Percentiles rank a stretch among this genome's conserved stretches.
Evolutionary conservation across 1,284 basidiomycete species (phyloP).

Genomic region (Papiliotrema flavescens): DNA sequence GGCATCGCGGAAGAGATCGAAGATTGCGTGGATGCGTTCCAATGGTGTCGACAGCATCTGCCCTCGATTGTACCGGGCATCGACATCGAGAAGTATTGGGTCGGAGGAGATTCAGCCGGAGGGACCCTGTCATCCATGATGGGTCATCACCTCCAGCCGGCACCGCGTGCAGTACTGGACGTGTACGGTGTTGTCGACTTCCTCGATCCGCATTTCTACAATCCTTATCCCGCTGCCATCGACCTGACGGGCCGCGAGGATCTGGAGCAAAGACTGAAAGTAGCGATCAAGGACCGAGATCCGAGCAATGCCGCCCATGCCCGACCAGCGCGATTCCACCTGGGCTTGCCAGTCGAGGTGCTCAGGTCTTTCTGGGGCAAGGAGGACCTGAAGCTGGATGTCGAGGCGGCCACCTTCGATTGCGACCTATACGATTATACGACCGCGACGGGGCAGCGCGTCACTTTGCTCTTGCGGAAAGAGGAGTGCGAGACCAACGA

Average conservation of each 20-base stretch:
- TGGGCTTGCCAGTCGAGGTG: conserved; percentile 9
- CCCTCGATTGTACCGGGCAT: conserved; percentile 9
- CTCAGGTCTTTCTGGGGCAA: conserved; percentile 13
- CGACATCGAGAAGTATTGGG: conserved; percentile 19
- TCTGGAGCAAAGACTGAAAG: conserved; percentile 1
- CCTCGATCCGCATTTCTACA: conserved; percentile 12
- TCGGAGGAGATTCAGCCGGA: conserved; percentile 34
- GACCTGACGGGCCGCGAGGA: not conserved
- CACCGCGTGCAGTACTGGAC: conserved; percentile 24
- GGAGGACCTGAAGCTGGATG: conserved; percentile 5
- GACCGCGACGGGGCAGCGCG: not conserved
- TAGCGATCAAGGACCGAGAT: conserved; percentile 8
- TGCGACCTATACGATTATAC: conserved; percentile 16
- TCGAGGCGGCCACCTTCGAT: conserved; percentile 11
- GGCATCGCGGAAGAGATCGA: conserved; percentile 20
- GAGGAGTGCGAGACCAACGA: conserved; percentile 10
- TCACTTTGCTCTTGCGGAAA: conserved; percentile 14
- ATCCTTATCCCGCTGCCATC: not conserved
- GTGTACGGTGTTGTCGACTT: conserved; percentile 26
- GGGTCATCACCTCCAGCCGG: conserved; percentile 12
- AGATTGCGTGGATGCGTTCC: conserved; percentile 21
- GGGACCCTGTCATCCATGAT: conserved; percentile 19
- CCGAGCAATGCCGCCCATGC: conserved; percentile 8
- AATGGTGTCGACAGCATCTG: conserved; percentile 18
- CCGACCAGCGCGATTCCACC: conserved; percentile 13